Percentiles rank a stretch among this genome's conserved stretches.
Conservation (phyloP, 2,329 filamentous ascomycete species). For the Fusarium abutilonis region DNA sequence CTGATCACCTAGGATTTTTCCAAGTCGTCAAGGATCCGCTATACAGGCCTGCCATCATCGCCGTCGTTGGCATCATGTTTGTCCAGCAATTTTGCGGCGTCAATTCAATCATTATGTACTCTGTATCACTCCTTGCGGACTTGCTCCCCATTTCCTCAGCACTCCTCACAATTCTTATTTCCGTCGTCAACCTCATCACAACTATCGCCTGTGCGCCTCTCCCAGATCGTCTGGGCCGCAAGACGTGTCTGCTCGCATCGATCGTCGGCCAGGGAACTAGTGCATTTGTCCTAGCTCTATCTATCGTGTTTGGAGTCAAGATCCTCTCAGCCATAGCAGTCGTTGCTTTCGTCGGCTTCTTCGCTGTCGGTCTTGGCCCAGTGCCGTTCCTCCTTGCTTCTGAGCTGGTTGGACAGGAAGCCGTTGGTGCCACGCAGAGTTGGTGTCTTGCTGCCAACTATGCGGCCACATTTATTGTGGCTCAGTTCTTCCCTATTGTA, state of each 20-base stretch:
- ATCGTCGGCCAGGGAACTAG: constrained; percentile 85
- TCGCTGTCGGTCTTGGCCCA: constrained; percentile 89
- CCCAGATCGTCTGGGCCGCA: constrained; percentile 87
- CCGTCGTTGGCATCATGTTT: constrained; percentile 90
- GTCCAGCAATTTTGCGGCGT: constrained; percentile 93
- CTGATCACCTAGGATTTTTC: constrained; percentile 66
- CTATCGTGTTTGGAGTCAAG: constrained; percentile 78
- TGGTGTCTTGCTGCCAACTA: constrained; percentile 90
- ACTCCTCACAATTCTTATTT: constrained; percentile 87
- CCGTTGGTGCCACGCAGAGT: constrained; percentile 89
- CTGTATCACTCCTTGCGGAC: constrained; percentile 84
- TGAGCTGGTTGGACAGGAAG: constrained; percentile 89
- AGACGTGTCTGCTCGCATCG: constrained; percentile 82
- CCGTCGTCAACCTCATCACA: constrained; percentile 83
- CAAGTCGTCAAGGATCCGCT: constrained; percentile 73
- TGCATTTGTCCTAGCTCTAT: constrained; percentile 79
- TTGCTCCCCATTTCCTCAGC: constrained; percentile 84
- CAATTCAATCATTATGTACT: constrained; percentile 99
- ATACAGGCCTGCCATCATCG: constrained; percentile 78
- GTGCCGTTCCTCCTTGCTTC: constrained; percentile 95
- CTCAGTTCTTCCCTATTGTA: constrained; percentile 92
- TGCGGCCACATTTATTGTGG: constrained; percentile 88
- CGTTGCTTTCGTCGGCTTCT: constrained; percentile 86
- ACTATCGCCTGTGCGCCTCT: constrained; percentile 85
- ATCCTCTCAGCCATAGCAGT: constrained; percentile 83